Evolutionary conservation across 768 basidiomycete genomes (phyloP).

Genomic region (Cubamyces sp.): DNA sequence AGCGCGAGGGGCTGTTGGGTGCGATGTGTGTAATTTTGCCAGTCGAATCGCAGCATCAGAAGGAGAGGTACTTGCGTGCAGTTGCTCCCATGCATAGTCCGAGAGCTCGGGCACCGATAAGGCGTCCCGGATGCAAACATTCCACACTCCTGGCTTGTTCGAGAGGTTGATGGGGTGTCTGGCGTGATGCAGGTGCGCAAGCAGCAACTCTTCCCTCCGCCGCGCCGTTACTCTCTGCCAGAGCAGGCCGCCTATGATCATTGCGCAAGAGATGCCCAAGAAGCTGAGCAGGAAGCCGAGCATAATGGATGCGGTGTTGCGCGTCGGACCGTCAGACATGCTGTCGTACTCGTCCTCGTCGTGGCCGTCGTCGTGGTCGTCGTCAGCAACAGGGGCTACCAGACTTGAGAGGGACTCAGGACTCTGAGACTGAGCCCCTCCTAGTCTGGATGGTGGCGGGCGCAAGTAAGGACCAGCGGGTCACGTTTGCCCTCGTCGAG

Average conservation of each 20-base stretch:
- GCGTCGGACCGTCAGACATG: background rate
- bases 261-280: conserved; percentile 13
- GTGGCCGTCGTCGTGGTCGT: background rate
- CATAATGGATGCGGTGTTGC: conserved; percentile 18
- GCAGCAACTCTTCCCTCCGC: background rate
- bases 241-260: conserved; percentile 8
- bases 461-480: background rate
- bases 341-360: background rate
- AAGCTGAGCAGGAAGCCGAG: conserved; percentile 25
- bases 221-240: conserved; percentile 14
- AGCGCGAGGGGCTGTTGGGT: conserved; percentile 16
- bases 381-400: background rate
- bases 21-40: background rate
- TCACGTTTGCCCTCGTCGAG: background rate
- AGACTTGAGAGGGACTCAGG: background rate
- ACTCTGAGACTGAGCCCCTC: background rate
- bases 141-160: conserved; percentile 12
- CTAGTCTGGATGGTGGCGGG: background rate
- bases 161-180: background rate
- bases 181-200: background rate
- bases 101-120: conserved; percentile 5
- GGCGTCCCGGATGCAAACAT: conserved; percentile 12
- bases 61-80: conserved; percentile 19
- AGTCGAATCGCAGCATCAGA: background rate
- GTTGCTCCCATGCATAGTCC: conserved; percentile 18